Conservation (phyloP, 2,329 filamentous ascomycete species). For the Helminthosporium solani region DNA sequence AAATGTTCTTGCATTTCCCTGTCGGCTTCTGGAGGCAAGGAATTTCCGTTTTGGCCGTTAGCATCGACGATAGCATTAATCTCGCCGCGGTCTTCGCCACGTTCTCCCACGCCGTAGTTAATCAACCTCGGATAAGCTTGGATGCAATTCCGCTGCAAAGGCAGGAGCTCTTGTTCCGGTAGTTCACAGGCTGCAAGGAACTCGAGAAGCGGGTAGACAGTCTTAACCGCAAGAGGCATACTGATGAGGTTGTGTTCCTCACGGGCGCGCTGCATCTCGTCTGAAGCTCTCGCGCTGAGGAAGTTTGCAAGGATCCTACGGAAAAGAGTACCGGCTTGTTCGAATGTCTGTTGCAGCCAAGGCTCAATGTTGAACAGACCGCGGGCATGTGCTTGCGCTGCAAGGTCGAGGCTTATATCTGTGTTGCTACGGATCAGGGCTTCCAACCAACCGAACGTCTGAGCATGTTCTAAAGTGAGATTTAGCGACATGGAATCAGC, state of each 20-base stretch:
- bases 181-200: conserved; percentile 63
- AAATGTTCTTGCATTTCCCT: conserved; percentile 96
- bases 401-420: conserved; percentile 84
- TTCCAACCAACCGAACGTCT: conserved; percentile 81
- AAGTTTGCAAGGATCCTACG: conserved; percentile 75
- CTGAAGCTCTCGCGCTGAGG: conserved; percentile 77
- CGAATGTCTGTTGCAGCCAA: conserved; percentile 72
- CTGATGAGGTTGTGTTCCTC: conserved; percentile 67
- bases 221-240: conserved; percentile 79
- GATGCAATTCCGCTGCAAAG: conserved; percentile 83
- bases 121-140: conserved; percentile 91
- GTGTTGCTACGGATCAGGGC: conserved; percentile 75
- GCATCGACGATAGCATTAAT: conserved; percentile 88
- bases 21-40: conserved; percentile 75
- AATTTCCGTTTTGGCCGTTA: conserved; percentile 80
- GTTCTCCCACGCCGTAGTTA: conserved; percentile 83
- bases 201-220: conserved; percentile 75
- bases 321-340: conserved; percentile 66
- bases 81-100: background rate
- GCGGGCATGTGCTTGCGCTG: conserved; percentile 79
- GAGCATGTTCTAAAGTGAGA: conserved; percentile 74
- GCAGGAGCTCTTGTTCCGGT: conserved; percentile 69
- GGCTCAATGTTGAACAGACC: conserved; percentile 76
- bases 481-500: conserved; percentile 66
- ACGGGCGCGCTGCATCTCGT: conserved; percentile 74